Conservation (phyloP, 2,329 filamentous ascomycete genomes). For the Neurospora crassa region DNA sequence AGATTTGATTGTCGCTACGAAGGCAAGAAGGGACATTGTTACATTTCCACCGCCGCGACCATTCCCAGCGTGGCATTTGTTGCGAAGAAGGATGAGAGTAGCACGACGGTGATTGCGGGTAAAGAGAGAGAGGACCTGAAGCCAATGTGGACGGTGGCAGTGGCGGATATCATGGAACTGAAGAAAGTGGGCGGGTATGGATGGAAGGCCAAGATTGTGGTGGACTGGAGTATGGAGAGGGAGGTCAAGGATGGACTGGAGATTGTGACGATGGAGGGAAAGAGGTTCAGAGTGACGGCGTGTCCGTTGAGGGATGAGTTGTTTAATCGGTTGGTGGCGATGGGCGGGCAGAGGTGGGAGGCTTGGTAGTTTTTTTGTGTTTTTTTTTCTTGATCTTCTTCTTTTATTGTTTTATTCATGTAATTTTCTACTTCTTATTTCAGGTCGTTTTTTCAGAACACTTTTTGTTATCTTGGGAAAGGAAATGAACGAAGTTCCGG, state of each 20-base stretch:
- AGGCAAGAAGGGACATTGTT: constrained; percentile 63
- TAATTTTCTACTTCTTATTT: neutral
- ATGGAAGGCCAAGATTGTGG: constrained; percentile 76
- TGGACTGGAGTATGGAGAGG: constrained; percentile 66
- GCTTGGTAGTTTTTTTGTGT: constrained; percentile 41
- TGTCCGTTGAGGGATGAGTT: constrained; percentile 64
- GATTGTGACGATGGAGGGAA: constrained; percentile 48
- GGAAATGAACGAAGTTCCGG: no score
- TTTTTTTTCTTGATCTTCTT: neutral
- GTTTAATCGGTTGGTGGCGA: constrained; percentile 64
- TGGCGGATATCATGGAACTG: constrained; percentile 62
- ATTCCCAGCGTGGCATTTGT: constrained; percentile 61
- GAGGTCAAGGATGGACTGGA: constrained; percentile 69
- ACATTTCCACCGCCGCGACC: constrained; percentile 57
- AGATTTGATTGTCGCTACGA: constrained; percentile 66
- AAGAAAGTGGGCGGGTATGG: constrained; percentile 74
- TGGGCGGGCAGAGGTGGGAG: constrained; percentile 79
- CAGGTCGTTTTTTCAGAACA: neutral
- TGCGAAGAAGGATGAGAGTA: constrained; percentile 39
- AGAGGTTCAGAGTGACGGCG: constrained; percentile 58
- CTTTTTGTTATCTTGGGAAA: no score
- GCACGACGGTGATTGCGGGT: constrained; percentile 44
- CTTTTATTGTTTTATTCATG: neutral
- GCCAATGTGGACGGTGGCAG: constrained; percentile 59
- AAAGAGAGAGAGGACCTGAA: constrained; percentile 44